phyloP scores from a whole-genome alignment of 2,329 filamentous ascomycete genomes.

The Stemphylium beticola region DNA sequence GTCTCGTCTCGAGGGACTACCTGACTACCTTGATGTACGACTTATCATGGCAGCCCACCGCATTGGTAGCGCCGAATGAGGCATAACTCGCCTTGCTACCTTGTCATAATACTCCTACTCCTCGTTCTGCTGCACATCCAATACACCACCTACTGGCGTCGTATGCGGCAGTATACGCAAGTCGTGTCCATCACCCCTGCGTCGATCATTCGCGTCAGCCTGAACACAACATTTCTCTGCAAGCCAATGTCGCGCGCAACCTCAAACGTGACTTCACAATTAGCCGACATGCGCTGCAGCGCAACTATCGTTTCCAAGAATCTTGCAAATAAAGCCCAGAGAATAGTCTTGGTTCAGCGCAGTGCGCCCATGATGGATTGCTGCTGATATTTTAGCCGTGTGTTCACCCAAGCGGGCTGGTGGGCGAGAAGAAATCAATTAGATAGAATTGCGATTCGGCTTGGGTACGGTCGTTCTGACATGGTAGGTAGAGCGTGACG shows the following conservation, averaged over 20 bases:
- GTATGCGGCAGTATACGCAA: constrained; percentile 1
- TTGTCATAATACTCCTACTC: too few species aligned
- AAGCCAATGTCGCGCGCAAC: constrained; percentile 1
- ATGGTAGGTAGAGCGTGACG: background rate
- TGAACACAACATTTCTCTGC: background rate
- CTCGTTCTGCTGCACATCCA: background rate
- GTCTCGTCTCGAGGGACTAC: background rate
- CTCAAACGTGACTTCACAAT: constrained; percentile 9
- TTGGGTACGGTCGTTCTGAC: background rate
- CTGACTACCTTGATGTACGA: background rate
- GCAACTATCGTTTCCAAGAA: too few species aligned
- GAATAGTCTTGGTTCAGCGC: too few species aligned
- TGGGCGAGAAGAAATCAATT: background rate
- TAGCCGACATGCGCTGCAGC: background rate
- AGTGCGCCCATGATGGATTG: background rate
- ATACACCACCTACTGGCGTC: background rate
- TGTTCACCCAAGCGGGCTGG: background rate
- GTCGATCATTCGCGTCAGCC: constrained; percentile 5
- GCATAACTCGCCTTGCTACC: too few species aligned
- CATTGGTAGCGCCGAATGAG: too few species aligned
- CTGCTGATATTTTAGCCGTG: background rate
- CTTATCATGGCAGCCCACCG: too few species aligned
- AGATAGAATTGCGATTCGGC: background rate
- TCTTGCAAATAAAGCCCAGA: too few species aligned
- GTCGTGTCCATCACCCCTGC: background rate